Conservation (phyloP, 192 early-diverging fungal species). For the Linderina pennispora region DNA sequence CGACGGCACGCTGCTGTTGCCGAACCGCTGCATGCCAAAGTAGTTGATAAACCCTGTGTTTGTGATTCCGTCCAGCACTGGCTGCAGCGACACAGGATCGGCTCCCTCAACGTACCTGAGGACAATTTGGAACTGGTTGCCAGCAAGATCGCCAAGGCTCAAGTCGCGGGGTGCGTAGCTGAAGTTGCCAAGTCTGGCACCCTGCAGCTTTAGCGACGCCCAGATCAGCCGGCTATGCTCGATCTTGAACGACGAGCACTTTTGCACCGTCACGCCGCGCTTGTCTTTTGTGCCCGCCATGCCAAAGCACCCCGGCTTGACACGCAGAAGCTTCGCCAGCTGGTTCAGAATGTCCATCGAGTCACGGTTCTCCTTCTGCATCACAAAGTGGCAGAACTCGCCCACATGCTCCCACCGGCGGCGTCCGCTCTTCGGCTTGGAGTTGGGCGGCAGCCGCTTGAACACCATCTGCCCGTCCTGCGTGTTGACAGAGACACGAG, state of each 20-base stretch:
- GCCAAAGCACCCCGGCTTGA: slow-evolving; percentile 51
- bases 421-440: not conserved
- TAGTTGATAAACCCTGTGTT: slow-evolving; percentile 93
- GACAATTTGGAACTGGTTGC: slow-evolving; percentile 87
- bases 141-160: slow-evolving; percentile 77
- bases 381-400: slow-evolving; percentile 72
- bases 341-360: slow-evolving; percentile 79
- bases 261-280: slow-evolving; percentile 84
- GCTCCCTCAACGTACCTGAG: slow-evolving; percentile 58
- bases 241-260: slow-evolving; percentile 63
- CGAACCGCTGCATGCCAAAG: slow-evolving; percentile 98
- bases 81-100: slow-evolving; percentile 42
- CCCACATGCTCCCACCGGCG: slow-evolving; percentile 56
- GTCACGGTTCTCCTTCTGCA: slow-evolving; percentile 93
- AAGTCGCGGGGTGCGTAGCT: slow-evolving; percentile 58
- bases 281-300: slow-evolving; percentile 96
- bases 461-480: slow-evolving; percentile 33
- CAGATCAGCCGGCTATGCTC: slow-evolving; percentile 23
- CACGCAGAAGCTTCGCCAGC: slow-evolving; percentile 10
- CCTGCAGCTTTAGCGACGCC: slow-evolving; percentile 6
- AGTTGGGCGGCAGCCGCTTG: slow-evolving; percentile 1
- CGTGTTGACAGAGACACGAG: slow-evolving; percentile 29
- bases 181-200: slow-evolving; percentile 66
- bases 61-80: slow-evolving; percentile 59
- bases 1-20: slow-evolving; percentile 74